Percentiles rank a stretch among this genome's conserved stretches.
These are phyloP conservation scores for Ophiostoma sp. DNA, from an alignment of 2,329 filamentous ascomycete genomes.

Conservation along the genomic window DNA sequence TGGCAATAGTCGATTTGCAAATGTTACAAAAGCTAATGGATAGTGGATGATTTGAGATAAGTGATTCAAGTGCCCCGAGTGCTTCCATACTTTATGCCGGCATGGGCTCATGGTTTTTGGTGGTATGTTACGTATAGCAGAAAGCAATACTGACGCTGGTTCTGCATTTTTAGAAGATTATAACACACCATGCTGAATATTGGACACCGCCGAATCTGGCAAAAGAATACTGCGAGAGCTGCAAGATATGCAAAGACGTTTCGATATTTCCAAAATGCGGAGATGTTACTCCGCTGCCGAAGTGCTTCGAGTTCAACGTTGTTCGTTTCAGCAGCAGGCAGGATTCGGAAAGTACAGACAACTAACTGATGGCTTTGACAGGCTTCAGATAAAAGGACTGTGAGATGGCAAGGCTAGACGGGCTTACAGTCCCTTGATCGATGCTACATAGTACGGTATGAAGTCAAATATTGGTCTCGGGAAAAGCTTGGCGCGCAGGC, in stretches of 20 bases:
- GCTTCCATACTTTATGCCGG: too few relatives aligned
- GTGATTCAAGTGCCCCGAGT: too few relatives aligned
- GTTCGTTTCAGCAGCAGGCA: neutral
- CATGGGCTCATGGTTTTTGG: too few relatives aligned
- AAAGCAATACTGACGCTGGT: too few relatives aligned
- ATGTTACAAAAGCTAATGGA: too few relatives aligned
- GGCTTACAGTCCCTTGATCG: too few relatives aligned
- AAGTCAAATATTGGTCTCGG: neutral
- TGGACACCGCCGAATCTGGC: neutral
- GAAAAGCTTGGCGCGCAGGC: neutral
- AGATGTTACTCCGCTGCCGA: neutral
- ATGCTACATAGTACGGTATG: too few relatives aligned
- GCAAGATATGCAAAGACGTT: neutral
- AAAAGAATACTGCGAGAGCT: neutral
- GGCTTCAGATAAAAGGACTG: neutral
- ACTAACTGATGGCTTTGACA: neutral
- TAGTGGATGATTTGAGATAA: too few relatives aligned
- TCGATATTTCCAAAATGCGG: neutral
- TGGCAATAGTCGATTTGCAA: too few relatives aligned
- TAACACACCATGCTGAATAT: neutral
- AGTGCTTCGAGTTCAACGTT: neutral
- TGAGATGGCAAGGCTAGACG: neutral
- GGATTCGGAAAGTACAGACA: neutral
- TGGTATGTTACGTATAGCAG: too few relatives aligned
- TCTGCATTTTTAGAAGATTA: too few relatives aligned